Evolutionary conservation across 352 stramenopile species (phyloP), one percentile per base, ranked within the genome.

Genomic region (Phytophthora fragariaefolia): DNA sequence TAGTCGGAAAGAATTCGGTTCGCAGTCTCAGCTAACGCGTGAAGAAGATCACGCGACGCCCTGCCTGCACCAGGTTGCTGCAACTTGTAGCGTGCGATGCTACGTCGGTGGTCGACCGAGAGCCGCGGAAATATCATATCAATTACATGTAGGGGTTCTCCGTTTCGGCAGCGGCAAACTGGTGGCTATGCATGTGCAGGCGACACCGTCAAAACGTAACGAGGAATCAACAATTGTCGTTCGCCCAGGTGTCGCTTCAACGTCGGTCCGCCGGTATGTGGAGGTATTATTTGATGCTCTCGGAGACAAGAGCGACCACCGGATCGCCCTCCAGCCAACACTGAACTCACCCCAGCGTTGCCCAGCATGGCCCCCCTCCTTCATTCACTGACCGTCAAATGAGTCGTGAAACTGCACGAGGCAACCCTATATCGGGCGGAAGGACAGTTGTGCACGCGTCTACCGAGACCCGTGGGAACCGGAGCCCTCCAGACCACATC

Each of bases 1-100:
- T n/a, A 54, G 47, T 54, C 47, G 47, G 40, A 47, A 47, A 47
- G 40, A 47, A 47, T 17, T 47, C 40, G n/a, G 40, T 47, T 47
- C 40, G 40, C n/a, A 8, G 18, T 47, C n/a, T 47, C n/a, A 47
- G 40, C n/a, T 47, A 3, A 47, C 17, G 30, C 12, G 40, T 47
- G 17, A 42, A 20, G 7, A 4, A 15, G n/a, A 46, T 46, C 38
- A 46, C 38, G 13, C 20, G 38, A 46, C 40, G 40, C 40, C 36
- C 7, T n/a, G 36, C 30, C 30, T 36, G 30, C 30, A 12, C 12
- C 30, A 36, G 30, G 6, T 36, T 12, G 12, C 30, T 36, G 30
- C 34, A 42, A 42, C 28, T 34, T 34, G 28, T 34, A n/a, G n/a
- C n/a, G n/a, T 34, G 28, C 2, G 18, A 12, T 42, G 34, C 34